Base-by-base conservation (phyloP, 2,329 filamentous ascomycete genomes). In the Penicillium expansum region DNA sequence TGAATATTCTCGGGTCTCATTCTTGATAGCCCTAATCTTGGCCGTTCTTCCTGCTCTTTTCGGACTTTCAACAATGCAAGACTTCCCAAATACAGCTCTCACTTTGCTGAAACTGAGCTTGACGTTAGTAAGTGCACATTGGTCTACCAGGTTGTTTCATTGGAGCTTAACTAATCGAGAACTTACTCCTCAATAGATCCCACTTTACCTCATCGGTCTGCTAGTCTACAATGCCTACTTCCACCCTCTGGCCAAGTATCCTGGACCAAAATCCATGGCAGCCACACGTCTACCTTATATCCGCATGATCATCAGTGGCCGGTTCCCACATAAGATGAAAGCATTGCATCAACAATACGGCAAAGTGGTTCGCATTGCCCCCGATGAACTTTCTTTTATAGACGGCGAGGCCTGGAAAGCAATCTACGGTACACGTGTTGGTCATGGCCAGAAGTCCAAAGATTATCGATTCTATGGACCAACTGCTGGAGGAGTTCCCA, bases 151-250 rank as follows among this genome's bases (percentile, higher is more conserved):
- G n/a, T 8, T 33, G 16, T n/a, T 24, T 27, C 10, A 24, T n/a
- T 16, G 11, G 22, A 13, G 5, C 20, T 42, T 7, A 14, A 14
- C 29, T 29, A 16, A 41, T 20, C 14, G 11, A 35, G 16, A 7
- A n/a, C 20, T 4, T 20, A 7, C 11, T 22, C 29, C 11, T 1
- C 10, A 45, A 18, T 43, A 60, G 58, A 43, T 49, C 29, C 39
- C 56, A 10, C 7, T 56, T 8, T 65, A 58, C 30, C 32, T 48
- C 27, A 22, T 56, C 18, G 18, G 22, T 5, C 45, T 38, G 27
- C 14, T 60, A 11, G 42, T 67, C 18, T 71, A 72, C 56, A 71
- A 71, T 59, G 30, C 69, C 10, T 71, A 60, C 55, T 65, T 71
- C 24, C 70, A 72, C 50, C 71, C 71, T 10, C 56, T 73, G 9